Base-by-base conservation (phyloP, 768 basidiomycete species). In the Xanthoconium purpureum region DNA sequence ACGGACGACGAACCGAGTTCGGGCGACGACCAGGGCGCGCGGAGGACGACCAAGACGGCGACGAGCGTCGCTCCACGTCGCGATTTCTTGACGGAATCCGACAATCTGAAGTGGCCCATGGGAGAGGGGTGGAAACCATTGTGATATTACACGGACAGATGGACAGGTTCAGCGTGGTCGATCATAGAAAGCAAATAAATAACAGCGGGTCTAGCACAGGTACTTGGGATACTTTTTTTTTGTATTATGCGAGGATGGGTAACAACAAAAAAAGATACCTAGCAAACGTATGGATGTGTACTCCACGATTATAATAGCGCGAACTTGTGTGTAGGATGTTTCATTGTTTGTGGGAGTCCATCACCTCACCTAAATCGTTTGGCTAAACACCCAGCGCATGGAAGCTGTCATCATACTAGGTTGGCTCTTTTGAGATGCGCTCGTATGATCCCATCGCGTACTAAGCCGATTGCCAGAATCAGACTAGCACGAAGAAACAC, bases 401-500 rank as follows among this genome's bases (percentile, higher is more conserved):
- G n/a, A 11, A 11, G 4, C 15, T 24, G 3, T 15, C n/a, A 51
- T 69, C 59, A 71, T 61, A 85, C 80, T 30, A 85, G 71, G 61
- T 81, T 78, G 17, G 81, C 83, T 15, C 66, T 71, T 28, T 75
- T 73, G 12, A 87, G 78, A 61, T 85, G 77, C 60, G 80, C 80
- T 51, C 83, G 77, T 52, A 85, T 69, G 57, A 87, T 79, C 47
- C 83, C 82, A 53, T 86, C 85, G 30, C 84, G 81, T 35, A 88
- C 84, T 83, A 51, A 12, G 17, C 32, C 35, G 43, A 35, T 48
- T 35, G 33, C 12, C 12, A 39, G n/a, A 35, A 38, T 57, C 42
- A 52, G 38, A 18, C 7, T 11, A 24, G 13, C 24, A 20, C 10
- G 14, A 30, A 45, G 6, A 18, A 30, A 33, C 53, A 44, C 18